Evolutionary conservation across 306 rosid species (phyloP).

Genomic region (Lathyrus tuberosus): DNA sequence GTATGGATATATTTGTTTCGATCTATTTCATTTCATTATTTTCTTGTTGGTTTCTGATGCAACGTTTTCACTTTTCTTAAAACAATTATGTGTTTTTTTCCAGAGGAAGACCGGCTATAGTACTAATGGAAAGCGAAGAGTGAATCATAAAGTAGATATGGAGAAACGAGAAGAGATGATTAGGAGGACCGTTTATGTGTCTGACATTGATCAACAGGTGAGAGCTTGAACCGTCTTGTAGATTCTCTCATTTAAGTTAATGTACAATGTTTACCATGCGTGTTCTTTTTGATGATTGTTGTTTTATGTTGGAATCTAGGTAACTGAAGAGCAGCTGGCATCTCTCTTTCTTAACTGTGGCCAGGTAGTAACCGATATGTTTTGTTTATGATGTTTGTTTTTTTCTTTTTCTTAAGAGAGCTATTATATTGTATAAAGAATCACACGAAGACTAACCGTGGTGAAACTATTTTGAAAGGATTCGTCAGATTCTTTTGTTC

Average conservation of each 20-base stretch:
- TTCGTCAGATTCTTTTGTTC: not conserved
- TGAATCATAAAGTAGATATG: conserved; percentile 62
- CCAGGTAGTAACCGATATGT: conserved; percentile 59
- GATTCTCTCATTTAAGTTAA: conserved; percentile 14
- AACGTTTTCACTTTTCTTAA: conserved; percentile 20
- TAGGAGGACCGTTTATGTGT: conserved; percentile 94
- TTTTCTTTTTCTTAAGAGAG: not conserved
- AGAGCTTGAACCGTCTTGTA: conserved; percentile 16
- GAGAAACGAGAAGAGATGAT: conserved; percentile 89
- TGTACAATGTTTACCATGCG: conserved; percentile 25
- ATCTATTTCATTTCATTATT: conserved; percentile 20
- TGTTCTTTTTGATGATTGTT: conserved; percentile 31
- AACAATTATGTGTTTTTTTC: conserved; percentile 11
- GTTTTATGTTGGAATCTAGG: conserved; percentile 54
- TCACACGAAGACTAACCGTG: not conserved
- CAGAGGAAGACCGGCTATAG: conserved; percentile 90
- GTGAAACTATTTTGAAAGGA: not conserved
- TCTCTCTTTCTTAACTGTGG: conserved; percentile 91
- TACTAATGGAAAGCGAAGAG: conserved; percentile 71
- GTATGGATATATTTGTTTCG: conserved; percentile 42
- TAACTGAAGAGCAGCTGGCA: conserved; percentile 97
- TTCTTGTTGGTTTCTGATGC: not conserved
- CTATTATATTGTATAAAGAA: conserved; percentile 8
- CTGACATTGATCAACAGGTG: conserved; percentile 97
- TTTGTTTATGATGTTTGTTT: not conserved